Base-by-base conservation (phyloP, 1,139 yeast species). In the Candida sanyaensis region DNA sequence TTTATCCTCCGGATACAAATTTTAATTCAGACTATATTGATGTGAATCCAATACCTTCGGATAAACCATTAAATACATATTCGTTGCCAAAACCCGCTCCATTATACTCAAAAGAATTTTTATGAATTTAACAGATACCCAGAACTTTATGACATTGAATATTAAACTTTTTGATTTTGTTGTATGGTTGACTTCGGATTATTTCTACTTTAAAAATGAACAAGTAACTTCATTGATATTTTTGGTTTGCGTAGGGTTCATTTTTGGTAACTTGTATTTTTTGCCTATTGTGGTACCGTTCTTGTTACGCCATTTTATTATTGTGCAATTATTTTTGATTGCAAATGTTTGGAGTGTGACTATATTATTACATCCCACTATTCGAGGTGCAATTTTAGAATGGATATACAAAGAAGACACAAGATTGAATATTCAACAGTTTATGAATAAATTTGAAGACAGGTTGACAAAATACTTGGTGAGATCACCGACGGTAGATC, bases 121-220 rank as follows among this genome's bases (percentile, higher is more conserved):
- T 86, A 65, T 90, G 52, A 90, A 90, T 62, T 71, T 88, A 56
- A 88, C 96, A 0, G 97, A 90, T 66, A 73, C 90, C 48, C 97
- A 90, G 60, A 90, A 90, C 63, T 86, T 84, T 56, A 86, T 88
- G 90, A 64, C 84, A n/a, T 62, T 84, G 13, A 88, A 84, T 59
- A 82, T 86, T 9, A 64, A 69, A n/a, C 66, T 73, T 0, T 89
- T 84, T 74, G 95, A 90, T 64, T 71, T 74, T 32, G 50, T 80
- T 5, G 69, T 75, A 24, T 68, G 75, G 61, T 50, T 80, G 43
- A 71, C 88, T 27, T 66, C 71, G 27, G 82, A 81, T 51, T 83
- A 84, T 61, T 81, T 88, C 1, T 86, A 78, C 61, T 90, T 84
- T 62, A 75, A 76, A 51, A 82, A 86, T 60, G 92, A 86, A 57